Percentiles rank a stretch among this genome's conserved stretches.
These are phyloP conservation scores for Russula dissimulans DNA, from an alignment of 768 basidiomycete genomes.

Conservation along the genomic window DNA sequence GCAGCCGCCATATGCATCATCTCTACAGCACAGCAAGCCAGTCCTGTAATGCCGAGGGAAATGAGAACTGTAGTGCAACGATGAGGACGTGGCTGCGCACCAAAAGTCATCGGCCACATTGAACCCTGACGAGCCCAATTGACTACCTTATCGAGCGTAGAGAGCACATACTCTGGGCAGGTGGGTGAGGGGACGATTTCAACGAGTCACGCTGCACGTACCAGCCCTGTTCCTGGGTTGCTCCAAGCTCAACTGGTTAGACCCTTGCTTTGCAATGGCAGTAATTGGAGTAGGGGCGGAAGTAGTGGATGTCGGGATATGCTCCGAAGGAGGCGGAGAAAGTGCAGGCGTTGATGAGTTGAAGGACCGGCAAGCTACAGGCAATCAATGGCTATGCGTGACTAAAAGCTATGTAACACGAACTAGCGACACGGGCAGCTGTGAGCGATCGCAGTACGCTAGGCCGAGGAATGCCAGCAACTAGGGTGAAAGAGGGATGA, in stretches of 20 bases:
- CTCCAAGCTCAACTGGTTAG: constrained; percentile 80
- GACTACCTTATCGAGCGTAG: constrained; percentile 90
- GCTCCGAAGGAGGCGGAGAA: constrained; percentile 30
- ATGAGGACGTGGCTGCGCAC: constrained; percentile 27
- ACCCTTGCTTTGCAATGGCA: constrained; percentile 62
- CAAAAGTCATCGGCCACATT: constrained; percentile 99
- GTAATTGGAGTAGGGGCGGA: constrained; percentile 51
- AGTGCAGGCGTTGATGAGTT: constrained; percentile 41
- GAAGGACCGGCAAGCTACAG: constrained; percentile 43
- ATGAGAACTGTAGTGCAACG: background rate
- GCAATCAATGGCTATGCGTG: background rate
- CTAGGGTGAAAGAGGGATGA: background rate
- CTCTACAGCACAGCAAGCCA: constrained; percentile 98
- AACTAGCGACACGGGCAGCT: background rate
- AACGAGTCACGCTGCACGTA: constrained; percentile 28
- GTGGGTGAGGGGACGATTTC: background rate
- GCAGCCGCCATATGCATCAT: constrained; percentile 99
- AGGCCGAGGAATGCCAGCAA: constrained; percentile 6
- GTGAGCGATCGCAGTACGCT: background rate
- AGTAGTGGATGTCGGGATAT: constrained; percentile 36
- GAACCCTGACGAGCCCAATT: constrained; percentile 98
- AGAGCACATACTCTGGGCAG: constrained; percentile 81
- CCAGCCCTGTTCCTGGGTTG: constrained; percentile 86
- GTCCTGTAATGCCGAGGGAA: constrained; percentile 41
- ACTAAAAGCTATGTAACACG: background rate